Evolutionary conservation across 768 basidiomycete species (phyloP).

Genomic region (Termitomyces heimii): DNA sequence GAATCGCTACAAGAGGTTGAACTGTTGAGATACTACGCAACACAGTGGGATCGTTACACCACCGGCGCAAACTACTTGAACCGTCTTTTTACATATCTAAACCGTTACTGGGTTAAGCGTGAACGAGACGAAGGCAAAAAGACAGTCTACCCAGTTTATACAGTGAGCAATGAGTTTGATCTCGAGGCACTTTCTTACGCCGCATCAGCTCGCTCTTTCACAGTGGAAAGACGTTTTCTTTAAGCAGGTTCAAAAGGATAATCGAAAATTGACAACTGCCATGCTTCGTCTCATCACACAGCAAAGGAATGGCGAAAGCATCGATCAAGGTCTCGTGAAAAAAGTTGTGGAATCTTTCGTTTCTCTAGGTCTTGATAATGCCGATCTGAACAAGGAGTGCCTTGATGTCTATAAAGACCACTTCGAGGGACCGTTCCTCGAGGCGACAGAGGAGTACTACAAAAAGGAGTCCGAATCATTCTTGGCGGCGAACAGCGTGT

Average conservation of each 20-base stretch:
- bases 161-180: conserved; percentile 45
- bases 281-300: conserved; percentile 86
- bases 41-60: conserved; percentile 95
- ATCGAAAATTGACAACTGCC: conserved; percentile 79
- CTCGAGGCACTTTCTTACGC: neutral
- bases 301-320: conserved; percentile 92
- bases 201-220: conserved; percentile 75
- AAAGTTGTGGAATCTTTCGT: conserved; percentile 98
- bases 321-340: conserved; percentile 95
- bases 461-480: conserved; percentile 89
- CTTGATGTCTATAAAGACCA: conserved; percentile 94
- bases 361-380: conserved; percentile 88
- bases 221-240: conserved; percentile 97
- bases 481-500: conserved; percentile 86
- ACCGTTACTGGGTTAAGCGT: conserved; percentile 98
- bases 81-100: conserved; percentile 94
- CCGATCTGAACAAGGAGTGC: conserved; percentile 89
- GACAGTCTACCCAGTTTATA: conserved; percentile 93
- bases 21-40: conserved; percentile 88
- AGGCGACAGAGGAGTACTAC: conserved; percentile 89
- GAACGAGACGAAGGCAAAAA: conserved; percentile 98
- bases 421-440: conserved; percentile 86
- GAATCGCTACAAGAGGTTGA: conserved; percentile 82
- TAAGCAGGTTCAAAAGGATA: conserved; percentile 72
- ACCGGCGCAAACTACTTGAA: conserved; percentile 97